Base-by-base conservation (phyloP, 139 green algal species). In the Yamagishiella unicocca region DNA sequence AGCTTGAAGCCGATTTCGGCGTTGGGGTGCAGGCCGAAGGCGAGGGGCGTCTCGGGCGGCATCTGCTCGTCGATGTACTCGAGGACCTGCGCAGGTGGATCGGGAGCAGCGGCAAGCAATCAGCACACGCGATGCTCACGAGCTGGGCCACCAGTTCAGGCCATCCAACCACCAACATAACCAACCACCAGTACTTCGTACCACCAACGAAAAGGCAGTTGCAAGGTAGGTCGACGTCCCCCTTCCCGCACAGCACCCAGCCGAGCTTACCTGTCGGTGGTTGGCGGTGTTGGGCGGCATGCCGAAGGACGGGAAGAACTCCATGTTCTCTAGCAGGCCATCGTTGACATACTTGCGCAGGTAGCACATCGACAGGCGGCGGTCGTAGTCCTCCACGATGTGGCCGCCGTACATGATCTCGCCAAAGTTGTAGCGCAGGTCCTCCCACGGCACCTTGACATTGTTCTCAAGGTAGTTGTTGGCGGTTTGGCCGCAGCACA, bases 331-430 rank as follows among this genome's bases (percentile, higher is more conserved):
- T 74, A 99, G 89, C 80, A 98, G 92, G 17, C 82, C 77, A 85
- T 98, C 95, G 33, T 95, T 95, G 76, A 99, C 93, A 89, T 96
- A 96, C 6, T 92, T 91, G 82, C 67, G 82, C 82, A 90, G 82
- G 82, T 92, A 92, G 38, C 85, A 92, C 64, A 90, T 94, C 25
- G 93, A 90, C n/a, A 98, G 93, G 53, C 96, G 95, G 27, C 97
- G 89, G 87, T 99, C 97, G 94, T 95, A 98, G 87, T 97, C 96
- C 84, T 99, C 97, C 67, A 98, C 96, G 40, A 99, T 96, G 93
- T 99, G 97, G 12, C 97, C 97, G 27, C 97, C 97, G 83, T 99
- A 99, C 94, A 99, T 98, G 89, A 99, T 99, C 91, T 99, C 97
- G 37, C 97, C 97, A 93, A 98, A 96, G 82, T 98, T 96, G 93